phyloP scores from a whole-genome alignment of 208 protist species.

The Trypanosoma conorhini region DNA sequence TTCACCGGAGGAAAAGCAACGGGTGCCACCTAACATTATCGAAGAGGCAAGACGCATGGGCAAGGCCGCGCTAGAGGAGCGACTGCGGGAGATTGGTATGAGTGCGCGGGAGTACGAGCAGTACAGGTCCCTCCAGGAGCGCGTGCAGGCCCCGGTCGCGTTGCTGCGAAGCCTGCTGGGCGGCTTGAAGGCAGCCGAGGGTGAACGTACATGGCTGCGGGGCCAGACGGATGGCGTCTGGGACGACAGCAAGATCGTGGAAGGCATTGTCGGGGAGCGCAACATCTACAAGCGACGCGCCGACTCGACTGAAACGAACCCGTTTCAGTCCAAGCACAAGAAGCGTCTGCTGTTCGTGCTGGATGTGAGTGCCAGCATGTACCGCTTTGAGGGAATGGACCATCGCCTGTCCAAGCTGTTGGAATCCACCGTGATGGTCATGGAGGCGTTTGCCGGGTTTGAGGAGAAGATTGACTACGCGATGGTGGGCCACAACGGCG shows the following conservation, averaged over 20 bases:
- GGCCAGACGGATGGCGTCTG: conserved; percentile 89
- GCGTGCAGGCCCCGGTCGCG: conserved; percentile 54
- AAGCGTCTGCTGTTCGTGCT: conserved; percentile 92
- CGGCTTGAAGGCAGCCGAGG: conserved; percentile 80
- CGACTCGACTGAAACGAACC: conserved; percentile 70
- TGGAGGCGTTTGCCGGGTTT: conserved; percentile 90
- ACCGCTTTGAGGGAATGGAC: conserved; percentile 93
- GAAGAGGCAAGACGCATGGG: conserved; percentile 83
- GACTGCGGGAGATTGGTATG: conserved; percentile 79
- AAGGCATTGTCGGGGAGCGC: conserved; percentile 90
- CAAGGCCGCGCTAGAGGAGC: conserved; percentile 64
- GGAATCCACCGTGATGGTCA: conserved; percentile 90
- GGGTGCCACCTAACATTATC: conserved; percentile 76
- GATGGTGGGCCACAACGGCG: conserved; percentile 90
- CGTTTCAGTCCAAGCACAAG: conserved; percentile 63
- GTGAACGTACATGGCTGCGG: conserved; percentile 85
- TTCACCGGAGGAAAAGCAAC: conserved; percentile 83
- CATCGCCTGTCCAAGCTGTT: conserved; percentile 84
- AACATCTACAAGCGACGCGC: conserved; percentile 92
- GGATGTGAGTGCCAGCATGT: conserved; percentile 94
- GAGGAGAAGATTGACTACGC: conserved; percentile 89
- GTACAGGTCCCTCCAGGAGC: conserved; percentile 65
- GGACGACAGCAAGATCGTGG: conserved; percentile 93
- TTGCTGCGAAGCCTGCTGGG: conserved; percentile 72
- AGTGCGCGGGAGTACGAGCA: conserved; percentile 56